Percentiles rank a stretch among this genome's conserved stretches.
Conservation (phyloP, 306 rosid species). For the Castanopsis chinensis region DNA sequence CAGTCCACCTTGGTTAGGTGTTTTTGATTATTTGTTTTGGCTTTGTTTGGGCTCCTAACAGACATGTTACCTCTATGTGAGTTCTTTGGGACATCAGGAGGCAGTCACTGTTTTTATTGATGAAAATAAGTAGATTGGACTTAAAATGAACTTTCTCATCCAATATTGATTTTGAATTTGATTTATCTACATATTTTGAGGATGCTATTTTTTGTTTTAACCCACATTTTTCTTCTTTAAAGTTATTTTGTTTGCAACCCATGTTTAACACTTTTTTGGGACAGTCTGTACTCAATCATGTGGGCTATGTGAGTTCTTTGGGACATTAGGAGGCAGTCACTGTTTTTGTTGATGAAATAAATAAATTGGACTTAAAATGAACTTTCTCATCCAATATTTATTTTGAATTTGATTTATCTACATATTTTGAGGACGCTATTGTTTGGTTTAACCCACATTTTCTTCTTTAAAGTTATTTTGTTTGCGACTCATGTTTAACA, state of each 20-base stretch:
- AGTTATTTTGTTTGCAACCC: background rate
- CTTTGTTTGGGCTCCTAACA: no score
- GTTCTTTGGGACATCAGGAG: background rate
- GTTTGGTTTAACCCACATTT: background rate
- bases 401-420: background rate
- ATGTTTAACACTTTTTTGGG: constrained; percentile 12
- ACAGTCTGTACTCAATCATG: constrained; percentile 59
- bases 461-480: background rate
- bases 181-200: background rate
- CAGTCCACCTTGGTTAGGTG: no score
- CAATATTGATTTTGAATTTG: background rate
- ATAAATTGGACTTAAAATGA: background rate
- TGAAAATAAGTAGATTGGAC: no score
- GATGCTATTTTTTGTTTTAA: background rate
- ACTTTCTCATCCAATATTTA: background rate
- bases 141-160: background rate
- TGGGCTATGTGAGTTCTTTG: background rate
- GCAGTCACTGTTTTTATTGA: no score
- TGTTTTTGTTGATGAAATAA: no score
- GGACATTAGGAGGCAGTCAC: no score
- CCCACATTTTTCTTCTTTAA: background rate
- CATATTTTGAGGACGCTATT: background rate
- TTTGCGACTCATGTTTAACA: background rate
- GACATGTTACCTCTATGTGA: background rate
- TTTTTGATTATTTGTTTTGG: no score